Evolutionary conservation across 2,329 filamentous ascomycete genomes (phyloP), one percentile per base, ranked within the genome.

Genomic region (Fusarium oligoseptatum): DNA sequence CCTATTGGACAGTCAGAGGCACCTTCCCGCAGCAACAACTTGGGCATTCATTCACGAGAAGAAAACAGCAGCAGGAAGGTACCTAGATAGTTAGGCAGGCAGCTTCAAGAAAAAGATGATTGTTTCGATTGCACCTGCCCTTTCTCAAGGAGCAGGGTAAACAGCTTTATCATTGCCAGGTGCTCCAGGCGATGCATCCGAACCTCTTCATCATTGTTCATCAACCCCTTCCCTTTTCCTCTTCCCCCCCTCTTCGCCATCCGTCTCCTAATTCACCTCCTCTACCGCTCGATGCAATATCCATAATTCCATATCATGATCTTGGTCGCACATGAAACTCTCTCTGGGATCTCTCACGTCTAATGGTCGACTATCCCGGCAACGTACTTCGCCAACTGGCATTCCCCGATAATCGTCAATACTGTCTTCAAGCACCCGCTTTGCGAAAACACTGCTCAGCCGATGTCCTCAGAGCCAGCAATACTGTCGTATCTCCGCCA

Each of bases 291-390:
- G 32, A 64, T 37, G 41, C 15, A 50, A 57, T 60, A 67, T 66
- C 11, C 32, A 55, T 61, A 50, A 24, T 32, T 43, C 27, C 41
- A 58, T 66, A 34, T 45, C 50, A 58, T 60, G 32, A n/a, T 37
- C 56, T 61, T 60, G 29, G 45, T 37, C 48, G 17, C 56, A 52
- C 12, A 48, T 58, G 45, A 39, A 14, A 37, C 27, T 52, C 39
- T 63, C 20, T 70, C 43, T 27, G 24, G 56, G 57, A 64, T 62
- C 36, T 67, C 68, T 70, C 66, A 67, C 70, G 69, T 68, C 69
- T 61, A 12, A 71, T 67, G 62, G 60, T 48, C 55, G 14, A 65
- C 24, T 39, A 50, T 60, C 45, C 22, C 60, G n/a, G 36, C 60
- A 62, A 29, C 62, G 36, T n/a, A 66, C 64, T 64, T 52, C 37